Evolutionary conservation across 2,329 filamentous ascomycete species (phyloP), one percentile per base, ranked within the genome.

Genomic region (Aspergillus jensenii): DNA sequence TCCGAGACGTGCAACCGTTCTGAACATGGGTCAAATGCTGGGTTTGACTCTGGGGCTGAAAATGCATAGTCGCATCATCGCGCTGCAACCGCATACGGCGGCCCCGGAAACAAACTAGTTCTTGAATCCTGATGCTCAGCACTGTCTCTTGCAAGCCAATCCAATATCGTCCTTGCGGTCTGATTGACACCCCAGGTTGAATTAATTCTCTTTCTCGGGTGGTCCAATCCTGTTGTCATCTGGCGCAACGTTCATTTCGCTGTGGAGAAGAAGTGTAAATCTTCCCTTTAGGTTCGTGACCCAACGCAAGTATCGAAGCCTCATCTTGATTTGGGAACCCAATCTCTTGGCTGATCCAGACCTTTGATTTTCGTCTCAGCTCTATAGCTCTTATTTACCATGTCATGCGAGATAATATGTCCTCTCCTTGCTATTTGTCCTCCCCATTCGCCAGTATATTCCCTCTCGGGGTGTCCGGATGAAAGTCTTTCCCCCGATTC

Each of bases 281-380:
- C 19, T 27, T 8, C 41, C 41, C 17, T 35, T 17, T 33, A 12
- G 41, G 44, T 52, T 58, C 27, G 57, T 49, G 45, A 46, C 57
- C 57, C 60, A 60, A 56, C 41, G 45, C 33, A 48, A 61, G 60
- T n/a, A n/a, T 54, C 15, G 43, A 47, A 54, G 52, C 60, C 58
- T 58, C 58, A 60, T 60, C 54, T 60, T 60, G 39, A 51, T 23
- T 41, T 60, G 52, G 43, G 33, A 53, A 57, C 58, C 55, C 58
- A 56, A 62, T 54, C 55, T 58, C 45, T 59, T 49, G 45, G 55
- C 51, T 27, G 41, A 37, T 52, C 31, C 55, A 52, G 53, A 37
- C 45, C 45, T 44, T 14, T 11, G 12, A 25, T 33, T 17, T 45
- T 9, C 23, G 19, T 35, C 39, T 44, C 27, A 37, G 15, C 19